Percentiles rank a stretch among this genome's conserved stretches.
These are phyloP conservation scores for Gynostemma pentaphyllum DNA, from an alignment of 306 rosid genomes.

Conservation along the genomic window DNA sequence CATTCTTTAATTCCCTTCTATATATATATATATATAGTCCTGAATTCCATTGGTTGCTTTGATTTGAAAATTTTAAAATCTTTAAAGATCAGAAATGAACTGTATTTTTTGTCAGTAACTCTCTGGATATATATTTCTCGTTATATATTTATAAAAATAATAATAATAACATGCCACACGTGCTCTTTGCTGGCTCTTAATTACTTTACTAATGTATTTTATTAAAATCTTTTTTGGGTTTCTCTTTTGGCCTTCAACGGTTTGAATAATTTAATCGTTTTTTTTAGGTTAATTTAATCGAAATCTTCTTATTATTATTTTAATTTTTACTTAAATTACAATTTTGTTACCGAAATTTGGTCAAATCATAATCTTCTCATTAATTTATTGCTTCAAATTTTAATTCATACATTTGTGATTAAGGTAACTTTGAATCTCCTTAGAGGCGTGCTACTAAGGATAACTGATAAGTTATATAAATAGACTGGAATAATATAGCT, in stretches of 20 bases:
- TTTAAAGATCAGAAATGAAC: background rate
- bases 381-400: background rate
- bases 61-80: background rate
- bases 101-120: no score
- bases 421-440: background rate
- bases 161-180: background rate
- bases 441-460: no score
- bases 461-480: no score
- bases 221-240: background rate
- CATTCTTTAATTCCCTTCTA: background rate
- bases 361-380: background rate
- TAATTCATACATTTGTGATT: background rate
- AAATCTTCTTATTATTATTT: background rate
- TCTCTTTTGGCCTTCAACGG: no score
- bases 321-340: background rate
- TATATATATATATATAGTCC: no score
- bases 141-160: background rate
- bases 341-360: background rate
- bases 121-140: no score
- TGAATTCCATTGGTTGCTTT: background rate
- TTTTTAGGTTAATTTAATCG: no score
- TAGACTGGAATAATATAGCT: background rate
- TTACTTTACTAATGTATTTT: background rate
- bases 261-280: no score
- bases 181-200: conserved; percentile 2